A percentile compares a stretch with the other conserved stretches of the same genome.
Conservation (phyloP, 2,329 filamentous ascomycete genomes). For the Capronia epimyces region DNA sequence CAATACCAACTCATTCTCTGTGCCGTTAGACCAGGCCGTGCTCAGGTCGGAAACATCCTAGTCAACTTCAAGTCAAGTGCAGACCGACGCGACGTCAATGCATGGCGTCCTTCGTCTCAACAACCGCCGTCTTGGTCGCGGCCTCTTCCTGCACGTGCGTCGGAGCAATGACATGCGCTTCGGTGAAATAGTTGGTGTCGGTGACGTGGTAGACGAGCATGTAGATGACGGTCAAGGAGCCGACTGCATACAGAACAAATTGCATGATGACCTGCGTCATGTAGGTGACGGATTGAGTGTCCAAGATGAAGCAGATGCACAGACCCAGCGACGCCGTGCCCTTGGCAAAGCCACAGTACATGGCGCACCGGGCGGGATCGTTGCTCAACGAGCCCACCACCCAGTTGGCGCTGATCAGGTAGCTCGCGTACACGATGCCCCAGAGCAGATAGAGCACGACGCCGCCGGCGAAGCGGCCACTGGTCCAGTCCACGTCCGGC, state of each 20-base stretch:
- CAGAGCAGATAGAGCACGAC: slow-evolving; percentile 8
- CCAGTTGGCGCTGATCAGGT: slow-evolving; percentile 12
- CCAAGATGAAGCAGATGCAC: slow-evolving; percentile 22
- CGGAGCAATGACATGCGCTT: slow-evolving; percentile 25
- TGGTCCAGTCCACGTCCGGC: slow-evolving; percentile 7
- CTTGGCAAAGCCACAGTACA: slow-evolving; percentile 16
- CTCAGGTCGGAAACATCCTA: too few species aligned
- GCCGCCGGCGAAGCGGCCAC: slow-evolving; percentile 1
- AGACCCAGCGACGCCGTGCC: slow-evolving; percentile 17
- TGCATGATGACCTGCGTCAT: slow-evolving; percentile 15
- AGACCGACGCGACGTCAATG: too few species aligned
- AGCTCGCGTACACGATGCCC: slow-evolving; percentile 12
- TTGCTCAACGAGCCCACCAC: slow-evolving; percentile 16
- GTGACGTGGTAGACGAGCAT: slow-evolving; percentile 14
- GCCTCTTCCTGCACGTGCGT: too few species aligned
- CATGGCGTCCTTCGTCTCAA: too few species aligned
- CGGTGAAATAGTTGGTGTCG: slow-evolving; percentile 26
- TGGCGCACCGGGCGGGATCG: slow-evolving; percentile 17
- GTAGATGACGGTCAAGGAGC: slow-evolving; percentile 4
- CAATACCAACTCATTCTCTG: too few species aligned
- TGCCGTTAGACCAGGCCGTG: too few species aligned
- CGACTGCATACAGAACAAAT: slow-evolving; percentile 17
- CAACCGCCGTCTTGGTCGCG: too few species aligned
- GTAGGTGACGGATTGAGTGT: slow-evolving; percentile 15
- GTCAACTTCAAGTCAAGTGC: too few species aligned